Base-by-base conservation (phyloP, 305 asterid genomes). In the Salvia sclarea region DNA sequence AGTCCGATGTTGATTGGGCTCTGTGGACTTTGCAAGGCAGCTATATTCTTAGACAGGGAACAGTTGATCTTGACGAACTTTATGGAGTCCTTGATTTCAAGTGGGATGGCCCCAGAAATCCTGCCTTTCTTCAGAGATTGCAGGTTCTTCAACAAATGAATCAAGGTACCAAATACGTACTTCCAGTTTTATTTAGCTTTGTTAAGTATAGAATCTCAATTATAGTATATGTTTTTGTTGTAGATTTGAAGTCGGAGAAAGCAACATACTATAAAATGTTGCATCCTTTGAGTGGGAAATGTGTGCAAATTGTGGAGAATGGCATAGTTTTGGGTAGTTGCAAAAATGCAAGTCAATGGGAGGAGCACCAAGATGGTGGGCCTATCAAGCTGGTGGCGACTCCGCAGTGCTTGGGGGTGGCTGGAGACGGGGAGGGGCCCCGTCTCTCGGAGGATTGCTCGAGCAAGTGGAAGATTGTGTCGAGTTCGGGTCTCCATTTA, bases 1-100 rank as follows among this genome's bases (percentile, higher is more conserved):
- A 82, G 45, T 13, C 5, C 2, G 92, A 88, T 48, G n/a, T 86
- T 8, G 95, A 88, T 7, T 88, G 92, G 92, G 86, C 84, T 0
- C 28, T 85, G 22, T 88, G 92, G 92, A 47, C 83, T 22, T 75
- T 88, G 6, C 88, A 85, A 30, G 92, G 95, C 0, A 84, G 95
- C 45, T 88, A 82, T 61, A 82, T 82, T 0, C 59, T 82, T 2
- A 69, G 90, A 30, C 57, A 82, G 20, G 86, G 81, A 5, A 28
- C 0, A 0, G 63, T 33, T 25, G 71, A 84, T 61, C 1, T 30
- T 28, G 86, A 84, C 4, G 92, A 88, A 47, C 1, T 2, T 0
- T 85, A 74, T 70, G 95, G 92, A 17, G 77, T 84, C 48, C 58
- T 81, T 61, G 83, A 88, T 60, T 20, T 38, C 0, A 76, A 78